Evolutionary conservation across 108 stramenopile genomes (phyloP).

Genomic region (Parietichytrium sp.): DNA sequence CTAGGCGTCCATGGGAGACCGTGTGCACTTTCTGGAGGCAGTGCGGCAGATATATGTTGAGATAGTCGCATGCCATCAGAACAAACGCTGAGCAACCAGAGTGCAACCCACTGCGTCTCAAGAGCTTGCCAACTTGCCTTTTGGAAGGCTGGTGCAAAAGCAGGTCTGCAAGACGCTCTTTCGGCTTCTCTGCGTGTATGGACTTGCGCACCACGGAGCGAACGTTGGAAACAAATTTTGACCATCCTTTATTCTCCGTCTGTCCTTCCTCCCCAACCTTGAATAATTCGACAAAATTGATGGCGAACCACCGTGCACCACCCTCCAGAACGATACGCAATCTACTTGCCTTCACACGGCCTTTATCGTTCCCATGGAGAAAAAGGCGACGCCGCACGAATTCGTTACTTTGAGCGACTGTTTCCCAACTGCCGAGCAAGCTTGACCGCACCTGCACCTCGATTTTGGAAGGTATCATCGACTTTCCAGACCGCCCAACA

Average conservation of each 20-base stretch:
- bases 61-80: background rate
- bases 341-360: background rate
- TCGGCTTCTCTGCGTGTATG: too few species aligned
- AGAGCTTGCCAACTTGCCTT: background rate
- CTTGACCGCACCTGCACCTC: background rate
- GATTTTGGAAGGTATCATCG: background rate
- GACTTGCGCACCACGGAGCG: too few species aligned
- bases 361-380: background rate
- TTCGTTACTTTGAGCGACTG: background rate
- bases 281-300: background rate
- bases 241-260: too few species aligned
- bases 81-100: background rate
- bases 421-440: background rate
- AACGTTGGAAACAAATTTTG: too few species aligned
- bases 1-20: background rate
- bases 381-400: background rate
- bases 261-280: background rate
- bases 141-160: too few species aligned
- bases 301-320: background rate
- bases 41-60: background rate
- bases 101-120: background rate
- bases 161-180: too few species aligned
- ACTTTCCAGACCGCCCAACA: background rate
- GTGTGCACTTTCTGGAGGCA: background rate
- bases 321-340: background rate